These are phyloP conservation scores for Oryza punctata DNA, from an alignment of 176 grass and related monocot genomes.

Conservation along the genomic window DNA sequence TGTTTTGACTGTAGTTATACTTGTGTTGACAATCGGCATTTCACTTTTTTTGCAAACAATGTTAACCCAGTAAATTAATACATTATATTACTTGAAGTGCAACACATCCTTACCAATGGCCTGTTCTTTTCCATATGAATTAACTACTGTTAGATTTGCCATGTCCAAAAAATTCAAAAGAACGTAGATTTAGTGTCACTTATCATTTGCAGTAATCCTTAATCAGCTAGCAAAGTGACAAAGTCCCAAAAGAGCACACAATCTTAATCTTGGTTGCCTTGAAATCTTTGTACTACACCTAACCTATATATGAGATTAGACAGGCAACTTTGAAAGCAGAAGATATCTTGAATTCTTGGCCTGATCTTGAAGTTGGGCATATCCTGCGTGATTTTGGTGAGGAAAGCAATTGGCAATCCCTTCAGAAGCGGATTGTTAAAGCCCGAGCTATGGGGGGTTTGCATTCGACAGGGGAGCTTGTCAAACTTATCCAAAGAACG, in stretches of 20 bases:
- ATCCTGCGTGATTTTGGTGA: constrained; percentile 88
- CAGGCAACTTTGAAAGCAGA: constrained; percentile 82
- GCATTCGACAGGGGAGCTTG: constrained; percentile 63
- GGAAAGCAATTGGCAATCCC: constrained; percentile 82
- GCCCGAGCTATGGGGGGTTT: constrained; percentile 54
- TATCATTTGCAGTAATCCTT: background rate
- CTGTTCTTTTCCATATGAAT: background rate
- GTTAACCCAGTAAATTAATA: background rate
- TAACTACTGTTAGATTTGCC: background rate
- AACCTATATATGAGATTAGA: constrained; percentile 40
- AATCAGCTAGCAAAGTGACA: background rate
- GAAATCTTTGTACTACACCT: constrained; percentile 18
- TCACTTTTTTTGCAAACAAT: background rate
- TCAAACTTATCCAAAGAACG: constrained; percentile 67
- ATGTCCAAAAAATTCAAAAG: background rate
- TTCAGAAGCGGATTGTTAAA: constrained; percentile 79
- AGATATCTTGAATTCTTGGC: constrained; percentile 93
- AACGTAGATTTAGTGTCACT: background rate
- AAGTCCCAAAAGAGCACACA: background rate
- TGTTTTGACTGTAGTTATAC: background rate
- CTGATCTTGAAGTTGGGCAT: constrained; percentile 79
- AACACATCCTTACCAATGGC: background rate
- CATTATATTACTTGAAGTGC: background rate
- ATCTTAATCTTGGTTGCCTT: background rate
- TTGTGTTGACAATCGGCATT: background rate